Percentiles rank a stretch among this genome's conserved stretches.
Conservation (phyloP, 2,329 filamentous ascomycete genomes). For the Verticillium dahliae region DNA sequence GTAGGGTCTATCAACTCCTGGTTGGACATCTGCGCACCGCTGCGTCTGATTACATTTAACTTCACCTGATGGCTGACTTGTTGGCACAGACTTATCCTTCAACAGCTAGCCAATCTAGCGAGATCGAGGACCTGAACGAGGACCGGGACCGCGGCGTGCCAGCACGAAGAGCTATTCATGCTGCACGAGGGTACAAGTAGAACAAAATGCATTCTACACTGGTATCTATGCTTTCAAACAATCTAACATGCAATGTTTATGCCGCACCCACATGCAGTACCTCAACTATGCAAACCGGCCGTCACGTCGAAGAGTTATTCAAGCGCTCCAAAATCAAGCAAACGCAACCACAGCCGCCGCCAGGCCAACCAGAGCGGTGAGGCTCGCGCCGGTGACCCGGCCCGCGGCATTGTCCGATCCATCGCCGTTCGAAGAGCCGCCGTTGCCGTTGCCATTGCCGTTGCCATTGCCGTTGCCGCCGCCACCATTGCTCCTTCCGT, state of each 20-base stretch:
- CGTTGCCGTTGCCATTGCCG: background rate
- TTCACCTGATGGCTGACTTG: too few relatives aligned
- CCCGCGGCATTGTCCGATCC: conserved; percentile 3
- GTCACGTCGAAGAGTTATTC: background rate
- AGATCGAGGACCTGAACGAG: too few relatives aligned
- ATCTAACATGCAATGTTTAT: background rate
- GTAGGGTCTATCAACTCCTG: too few relatives aligned
- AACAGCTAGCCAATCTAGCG: too few relatives aligned
- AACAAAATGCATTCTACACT: background rate
- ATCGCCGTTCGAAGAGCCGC: background rate
- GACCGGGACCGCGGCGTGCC: too few relatives aligned
- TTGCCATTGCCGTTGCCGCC: background rate
- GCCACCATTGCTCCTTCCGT: background rate
- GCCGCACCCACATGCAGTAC: background rate
- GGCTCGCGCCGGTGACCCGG: background rate
- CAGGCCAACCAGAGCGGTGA: background rate
- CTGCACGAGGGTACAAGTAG: too few relatives aligned
- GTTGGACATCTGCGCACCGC: too few relatives aligned
- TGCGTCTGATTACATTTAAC: too few relatives aligned
- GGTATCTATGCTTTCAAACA: background rate
- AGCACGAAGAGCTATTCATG: too few relatives aligned
- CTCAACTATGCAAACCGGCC: background rate
- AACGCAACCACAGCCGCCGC: background rate
- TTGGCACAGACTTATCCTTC: too few relatives aligned
- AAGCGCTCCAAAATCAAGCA: background rate